phyloP scores from a whole-genome alignment of 148 eudicot species.

The Amaranthus cruentus region DNA sequence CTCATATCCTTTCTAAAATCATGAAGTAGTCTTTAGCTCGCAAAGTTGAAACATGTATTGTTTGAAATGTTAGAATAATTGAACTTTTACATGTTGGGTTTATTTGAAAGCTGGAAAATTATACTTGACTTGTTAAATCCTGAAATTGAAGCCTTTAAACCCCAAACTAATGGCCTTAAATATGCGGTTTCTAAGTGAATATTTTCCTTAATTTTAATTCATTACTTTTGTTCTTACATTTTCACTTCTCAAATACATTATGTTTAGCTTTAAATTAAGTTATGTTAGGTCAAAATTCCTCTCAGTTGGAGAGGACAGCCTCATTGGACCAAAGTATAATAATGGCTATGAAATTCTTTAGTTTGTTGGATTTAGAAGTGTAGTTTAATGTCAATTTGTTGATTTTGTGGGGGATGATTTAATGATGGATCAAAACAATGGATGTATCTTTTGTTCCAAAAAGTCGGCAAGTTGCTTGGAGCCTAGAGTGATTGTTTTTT shows the following conservation, averaged over 20 bases:
- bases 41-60: no score
- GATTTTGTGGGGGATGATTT: neutral
- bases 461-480: neutral
- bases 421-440: neutral
- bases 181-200: no score
- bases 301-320: no score
- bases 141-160: neutral
- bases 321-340: no score
- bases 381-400: neutral
- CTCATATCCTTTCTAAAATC: no score
- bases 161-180: neutral
- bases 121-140: neutral
- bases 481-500: neutral
- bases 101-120: neutral
- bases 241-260: no score
- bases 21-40: no score
- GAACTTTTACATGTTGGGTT: neutral
- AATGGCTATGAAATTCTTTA: neutral
- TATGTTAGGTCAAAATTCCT: no score
- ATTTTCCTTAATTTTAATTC: no score
- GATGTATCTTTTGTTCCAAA: neutral
- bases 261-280: no score
- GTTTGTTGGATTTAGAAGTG: neutral
- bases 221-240: no score
- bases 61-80: neutral